Evolutionary conservation across 2,329 filamentous ascomycete genomes (phyloP).

Genomic region (Botrytis cinerea): DNA sequence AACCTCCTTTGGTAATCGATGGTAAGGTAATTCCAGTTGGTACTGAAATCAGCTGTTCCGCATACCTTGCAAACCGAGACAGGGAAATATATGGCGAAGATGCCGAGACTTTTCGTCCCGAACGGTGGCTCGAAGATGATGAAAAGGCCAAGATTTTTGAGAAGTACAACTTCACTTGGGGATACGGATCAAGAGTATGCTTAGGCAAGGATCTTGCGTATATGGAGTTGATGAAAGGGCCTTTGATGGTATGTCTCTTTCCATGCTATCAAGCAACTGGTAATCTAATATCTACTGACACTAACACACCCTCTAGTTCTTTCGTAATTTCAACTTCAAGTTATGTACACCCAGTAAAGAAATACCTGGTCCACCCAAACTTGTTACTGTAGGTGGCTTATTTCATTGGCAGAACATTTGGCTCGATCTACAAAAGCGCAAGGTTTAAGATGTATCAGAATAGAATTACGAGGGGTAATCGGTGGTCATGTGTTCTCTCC

Average conservation of each 20-base stretch:
- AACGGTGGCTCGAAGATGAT: conserved; percentile 18
- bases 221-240: conserved; percentile 18
- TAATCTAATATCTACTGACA: not conserved
- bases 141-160: conserved; percentile 5
- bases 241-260: conserved; percentile 4
- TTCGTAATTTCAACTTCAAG: not conserved
- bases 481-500: not conserved
- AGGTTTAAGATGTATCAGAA: not conserved
- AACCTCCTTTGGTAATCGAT: conserved; percentile 1
- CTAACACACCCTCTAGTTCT: not conserved
- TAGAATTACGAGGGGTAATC: not conserved
- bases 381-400: not conserved
- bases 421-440: not conserved
- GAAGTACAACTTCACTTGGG: conserved; percentile 20
- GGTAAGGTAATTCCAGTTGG: conserved; percentile 5
- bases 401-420: conserved; percentile 16
- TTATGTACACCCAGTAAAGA: conserved; percentile 4
- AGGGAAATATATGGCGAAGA: conserved; percentile 19
- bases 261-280: not conserved
- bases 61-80: conserved; percentile 10
- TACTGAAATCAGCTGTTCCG: conserved; percentile 4
- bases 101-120: conserved; percentile 8
- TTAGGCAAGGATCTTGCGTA: conserved; percentile 20
- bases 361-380: not conserved
- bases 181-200: conserved; percentile 20